Base-by-base conservation (phyloP, 495 filamentous ascomycete genomes). In the Tuber umbilicatum region DNA sequence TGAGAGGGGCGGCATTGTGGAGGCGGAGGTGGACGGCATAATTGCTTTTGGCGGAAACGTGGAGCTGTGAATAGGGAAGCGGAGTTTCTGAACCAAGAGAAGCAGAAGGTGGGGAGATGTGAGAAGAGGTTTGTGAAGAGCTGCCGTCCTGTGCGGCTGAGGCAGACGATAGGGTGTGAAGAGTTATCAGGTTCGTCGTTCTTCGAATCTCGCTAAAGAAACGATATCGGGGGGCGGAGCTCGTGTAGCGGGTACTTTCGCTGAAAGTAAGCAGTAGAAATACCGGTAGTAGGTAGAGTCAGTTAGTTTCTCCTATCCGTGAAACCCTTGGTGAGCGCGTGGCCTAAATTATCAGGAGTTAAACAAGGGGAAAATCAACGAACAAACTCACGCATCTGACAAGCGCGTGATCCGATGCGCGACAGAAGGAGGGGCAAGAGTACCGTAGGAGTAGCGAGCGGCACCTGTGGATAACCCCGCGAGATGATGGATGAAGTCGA, bases 21-120 rank as follows among this genome's bases (percentile, higher is more conserved):
- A n/a, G 21, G 67, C 42, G 39, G 47, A 68, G 45, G 71, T 78
- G 38, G 78, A 79, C 47, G 70, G 69, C 77, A 79, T 79, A 45
- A 21, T 79, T 78, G 69, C 60, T 70, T 78, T 77, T 78, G 38
- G 50, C 41, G 40, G 31, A 67, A 23, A 50, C 27, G 19, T 27
- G 38, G 47, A 70, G 55, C 4, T 64, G n/a, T 42, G 50, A 37
- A 17, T 42, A 38, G 72, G 64, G 68, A 16, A 60, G n/a, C 27
- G 45, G 40, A 69, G n/a, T 37, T 73, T 41, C 67, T 70, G 72
- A 31, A 74, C 69, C 69, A 16, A 31, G 55, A 31, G 23, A 69
- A 68, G 42, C 50, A n/a, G 70, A 74, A 68, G 67, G 68, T 37
- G 74, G 68, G 31, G 42, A 47, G 69, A 69, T 50, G 72, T 60